These are phyloP conservation scores for Neoboletus brunneissimus DNA, from an alignment of 768 basidiomycete species.

Conservation along the genomic window DNA sequence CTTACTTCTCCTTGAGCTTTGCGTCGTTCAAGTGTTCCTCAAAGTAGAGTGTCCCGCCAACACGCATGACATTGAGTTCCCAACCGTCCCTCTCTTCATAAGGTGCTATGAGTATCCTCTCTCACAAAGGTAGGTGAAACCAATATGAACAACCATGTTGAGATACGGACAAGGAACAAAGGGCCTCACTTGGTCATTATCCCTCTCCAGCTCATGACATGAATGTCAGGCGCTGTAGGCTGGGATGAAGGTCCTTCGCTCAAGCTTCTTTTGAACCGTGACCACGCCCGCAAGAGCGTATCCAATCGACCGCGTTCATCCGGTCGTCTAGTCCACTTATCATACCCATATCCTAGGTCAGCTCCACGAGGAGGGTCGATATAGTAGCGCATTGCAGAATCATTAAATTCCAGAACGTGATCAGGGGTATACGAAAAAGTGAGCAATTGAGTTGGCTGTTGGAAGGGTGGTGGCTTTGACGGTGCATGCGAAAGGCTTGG, in stretches of 20 bases:
- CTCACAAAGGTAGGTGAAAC: conserved; percentile 34
- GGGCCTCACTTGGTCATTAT: conserved; percentile 74
- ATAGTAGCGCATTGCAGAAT: conserved; percentile 71
- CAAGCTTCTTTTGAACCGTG: conserved; percentile 39
- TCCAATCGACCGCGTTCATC: conserved; percentile 71
- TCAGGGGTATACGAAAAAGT: conserved; percentile 69
- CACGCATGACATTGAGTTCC: conserved; percentile 80
- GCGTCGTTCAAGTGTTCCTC: conserved; percentile 68
- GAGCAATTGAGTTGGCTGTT: conserved; percentile 64
- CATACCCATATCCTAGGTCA: conserved; percentile 68
- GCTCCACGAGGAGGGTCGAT: conserved; percentile 63
- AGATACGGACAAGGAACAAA: neutral
- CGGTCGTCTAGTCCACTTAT: conserved; percentile 63
- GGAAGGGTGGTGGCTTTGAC: conserved; percentile 46
- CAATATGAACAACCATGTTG: conserved; percentile 10
- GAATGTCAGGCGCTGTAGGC: conserved; percentile 40
- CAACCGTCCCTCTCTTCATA: conserved; percentile 80
- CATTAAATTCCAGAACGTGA: conserved; percentile 57
- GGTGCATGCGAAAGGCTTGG: conserved; percentile 23
- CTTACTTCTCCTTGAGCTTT: conserved; percentile 64
- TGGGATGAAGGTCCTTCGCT: conserved; percentile 30
- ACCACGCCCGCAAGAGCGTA: conserved; percentile 57
- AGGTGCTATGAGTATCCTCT: conserved; percentile 75
- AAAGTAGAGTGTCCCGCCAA: conserved; percentile 68
- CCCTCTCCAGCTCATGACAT: conserved; percentile 73